These are phyloP conservation scores for Quercus dentata DNA, from an alignment of 306 rosid genomes.

Conservation along the genomic window DNA sequence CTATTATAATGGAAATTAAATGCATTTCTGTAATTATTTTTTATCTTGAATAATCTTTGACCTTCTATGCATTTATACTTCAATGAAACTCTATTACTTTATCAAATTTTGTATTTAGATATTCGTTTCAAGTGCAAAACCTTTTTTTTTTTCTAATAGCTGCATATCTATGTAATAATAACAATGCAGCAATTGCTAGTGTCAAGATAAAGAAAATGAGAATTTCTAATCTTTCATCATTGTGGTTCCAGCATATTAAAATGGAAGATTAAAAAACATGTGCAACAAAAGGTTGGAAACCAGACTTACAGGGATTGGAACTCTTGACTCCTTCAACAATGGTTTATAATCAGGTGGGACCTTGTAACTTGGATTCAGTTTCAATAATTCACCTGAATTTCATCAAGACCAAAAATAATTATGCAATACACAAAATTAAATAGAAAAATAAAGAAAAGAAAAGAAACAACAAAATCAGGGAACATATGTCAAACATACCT, in stretches of 20 bases:
- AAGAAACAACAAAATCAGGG: constrained; percentile 19
- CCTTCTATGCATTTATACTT: not conserved
- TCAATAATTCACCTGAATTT: constrained; percentile 73
- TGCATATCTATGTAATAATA: not conserved
- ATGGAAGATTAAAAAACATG: not conserved
- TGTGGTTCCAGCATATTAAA: not conserved
- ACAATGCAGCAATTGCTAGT: not conserved
- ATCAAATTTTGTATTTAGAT: not conserved
- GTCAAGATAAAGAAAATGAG: not conserved
- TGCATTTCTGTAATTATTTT: not conserved
- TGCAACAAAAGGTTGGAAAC: constrained; percentile 8
- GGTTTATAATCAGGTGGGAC: constrained; percentile 85
- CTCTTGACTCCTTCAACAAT: constrained; percentile 65
- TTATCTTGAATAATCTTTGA: not conserved
- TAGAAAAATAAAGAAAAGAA: not conserved
- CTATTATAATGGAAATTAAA: not conserved
- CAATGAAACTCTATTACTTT: not conserved
- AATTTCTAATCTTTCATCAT: not conserved
- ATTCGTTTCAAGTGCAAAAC: not conserved
- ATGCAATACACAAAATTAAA: not conserved
- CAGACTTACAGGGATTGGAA: constrained; percentile 81
- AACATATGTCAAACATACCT: constrained; percentile 45
- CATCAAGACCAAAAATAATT: constrained; percentile 24
- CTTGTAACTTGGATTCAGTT: constrained; percentile 82
- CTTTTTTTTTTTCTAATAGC: not conserved